These are phyloP conservation scores for Penicillium chermesinum DNA, from an alignment of 495 filamentous ascomycete genomes.

Conservation along the genomic window DNA sequence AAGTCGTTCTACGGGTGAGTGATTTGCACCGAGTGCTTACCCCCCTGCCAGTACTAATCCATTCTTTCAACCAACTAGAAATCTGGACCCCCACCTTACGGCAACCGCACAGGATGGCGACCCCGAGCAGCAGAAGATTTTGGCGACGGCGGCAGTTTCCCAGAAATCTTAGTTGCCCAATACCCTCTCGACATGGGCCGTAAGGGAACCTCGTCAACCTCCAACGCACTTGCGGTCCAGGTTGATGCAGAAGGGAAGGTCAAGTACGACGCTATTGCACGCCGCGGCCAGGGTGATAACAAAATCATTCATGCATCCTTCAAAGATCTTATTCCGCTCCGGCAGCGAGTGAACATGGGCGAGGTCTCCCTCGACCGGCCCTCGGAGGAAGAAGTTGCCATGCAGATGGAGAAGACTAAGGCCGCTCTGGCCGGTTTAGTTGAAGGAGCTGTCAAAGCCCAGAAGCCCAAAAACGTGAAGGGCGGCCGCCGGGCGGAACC, in stretches of 20 bases:
- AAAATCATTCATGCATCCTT: conserved; percentile 91
- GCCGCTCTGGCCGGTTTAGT: conserved; percentile 78
- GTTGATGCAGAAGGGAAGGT: conserved; percentile 89
- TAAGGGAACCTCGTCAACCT: conserved; percentile 60
- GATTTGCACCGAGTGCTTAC: not conserved
- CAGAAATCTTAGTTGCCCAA: conserved; percentile 88
- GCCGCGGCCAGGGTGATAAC: conserved; percentile 77
- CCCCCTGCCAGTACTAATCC: not conserved
- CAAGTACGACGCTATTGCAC: conserved; percentile 94
- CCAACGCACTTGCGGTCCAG: conserved; percentile 86
- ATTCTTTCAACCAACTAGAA: conserved; percentile 51
- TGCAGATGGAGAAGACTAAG: conserved; percentile 81
- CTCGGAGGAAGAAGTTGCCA: conserved; percentile 74
- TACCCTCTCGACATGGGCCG: conserved; percentile 94
- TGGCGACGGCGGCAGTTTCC: conserved; percentile 94
- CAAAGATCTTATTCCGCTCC: conserved; percentile 91
- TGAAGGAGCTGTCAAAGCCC: conserved; percentile 76
- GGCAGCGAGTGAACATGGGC: conserved; percentile 89
- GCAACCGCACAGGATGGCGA: conserved; percentile 80
- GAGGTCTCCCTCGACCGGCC: conserved; percentile 88
- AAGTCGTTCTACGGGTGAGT: conserved; percentile 75
- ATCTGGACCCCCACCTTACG: conserved; percentile 81
- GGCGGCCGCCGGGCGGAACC: conserved; percentile 71
- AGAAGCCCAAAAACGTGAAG: conserved; percentile 94
- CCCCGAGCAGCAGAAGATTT: conserved; percentile 84